Conservation (phyloP, 2,329 filamentous ascomycete species). For the Penicillium paneum region DNA sequence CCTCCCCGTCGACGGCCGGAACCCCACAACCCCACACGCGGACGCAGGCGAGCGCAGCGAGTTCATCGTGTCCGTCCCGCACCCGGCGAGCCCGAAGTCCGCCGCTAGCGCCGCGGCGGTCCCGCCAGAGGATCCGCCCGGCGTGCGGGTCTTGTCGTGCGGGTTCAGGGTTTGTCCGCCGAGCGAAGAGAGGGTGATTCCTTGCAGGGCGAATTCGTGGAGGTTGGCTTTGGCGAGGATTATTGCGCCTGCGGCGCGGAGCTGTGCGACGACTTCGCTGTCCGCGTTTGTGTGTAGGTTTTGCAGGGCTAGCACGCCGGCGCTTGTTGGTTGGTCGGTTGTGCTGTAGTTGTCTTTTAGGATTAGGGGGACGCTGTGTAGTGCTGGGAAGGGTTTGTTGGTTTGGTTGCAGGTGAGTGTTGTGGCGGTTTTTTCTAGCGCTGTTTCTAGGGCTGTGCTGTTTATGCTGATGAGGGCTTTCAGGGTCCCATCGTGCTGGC, state of each 20-base stretch:
- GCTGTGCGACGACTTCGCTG: constrained; percentile 50
- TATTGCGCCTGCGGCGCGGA: constrained; percentile 53
- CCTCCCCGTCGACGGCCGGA: constrained; percentile 56
- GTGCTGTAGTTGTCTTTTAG: constrained; percentile 65
- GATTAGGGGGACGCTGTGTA: constrained; percentile 62
- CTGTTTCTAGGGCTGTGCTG: constrained; percentile 50
- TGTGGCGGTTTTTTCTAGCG: constrained; percentile 49
- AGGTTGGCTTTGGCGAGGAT: constrained; percentile 61
- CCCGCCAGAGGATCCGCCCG: constrained; percentile 63
- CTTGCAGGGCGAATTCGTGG: constrained; percentile 63
- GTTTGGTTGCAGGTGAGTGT: constrained; percentile 4
- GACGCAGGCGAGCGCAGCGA: constrained; percentile 60
- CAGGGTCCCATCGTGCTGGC: constrained; percentile 54
- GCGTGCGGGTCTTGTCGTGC: constrained; percentile 63
- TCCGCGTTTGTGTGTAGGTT: constrained; percentile 43
- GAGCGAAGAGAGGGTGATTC: constrained; percentile 59
- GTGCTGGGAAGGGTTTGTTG: constrained; percentile 13
- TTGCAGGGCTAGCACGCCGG: constrained; percentile 52
- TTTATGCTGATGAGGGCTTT: constrained; percentile 56
- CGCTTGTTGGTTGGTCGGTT: constrained; percentile 56
- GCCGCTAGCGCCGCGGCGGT: constrained; percentile 59
- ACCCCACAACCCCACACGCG: constrained; percentile 59
- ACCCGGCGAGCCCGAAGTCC: constrained; percentile 57
- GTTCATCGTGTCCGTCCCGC: constrained; percentile 62
- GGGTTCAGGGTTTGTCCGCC: constrained; percentile 65